Evolutionary conservation across 305 asterid genomes (phyloP), one percentile per base, ranked within the genome.

Genomic region (Fraxinus angustifolia): DNA sequence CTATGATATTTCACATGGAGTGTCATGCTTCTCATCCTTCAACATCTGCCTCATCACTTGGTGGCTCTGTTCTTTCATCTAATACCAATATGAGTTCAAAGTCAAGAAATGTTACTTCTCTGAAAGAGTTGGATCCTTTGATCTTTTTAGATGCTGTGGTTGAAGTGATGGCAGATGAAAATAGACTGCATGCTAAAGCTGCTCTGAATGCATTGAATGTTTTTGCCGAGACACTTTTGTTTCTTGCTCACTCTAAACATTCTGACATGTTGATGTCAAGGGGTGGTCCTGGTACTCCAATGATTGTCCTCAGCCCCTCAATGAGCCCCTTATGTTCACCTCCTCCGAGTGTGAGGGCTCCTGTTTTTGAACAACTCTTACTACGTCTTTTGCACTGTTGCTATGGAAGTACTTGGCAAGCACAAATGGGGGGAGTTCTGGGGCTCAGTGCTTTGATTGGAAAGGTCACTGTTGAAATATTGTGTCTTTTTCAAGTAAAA

Each of bases 361-460:
- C 95, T 78, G 93, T 97, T 80, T 96, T 94, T 89, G 99, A 96
- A 85, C 99, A 94, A 85, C 97, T 96, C 87, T 83, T 96, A 83
- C 99, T 96, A 75, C 92, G 98, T 40, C 97, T 96, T 80, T 79
- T 96, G 79, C 99, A 96, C 86, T 96, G 98, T 86, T 96, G 99
- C 83, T 92, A 90, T 78, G 98, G 99, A 78, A 89, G 93, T 82
- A 87, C 96, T 60, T 96, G 99, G 99, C 98, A 96, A 88, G 92
- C 98, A 82, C 99, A 95, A 86, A 94, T 96, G 87, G 99, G 99
- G 38, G 99, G 99, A 83, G 98, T 94, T 81, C 88, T 91, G 93
- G 99, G 98, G 62, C 95, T 96, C 82, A 95, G 97, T 84, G 97
- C 97, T 42, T 87, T 94, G 91, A 92, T 94, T 71, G 99, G 99